Base-by-base conservation (phyloP, 371 early-diverging fungal genomes). In the Choanephora cucurbitarum region DNA sequence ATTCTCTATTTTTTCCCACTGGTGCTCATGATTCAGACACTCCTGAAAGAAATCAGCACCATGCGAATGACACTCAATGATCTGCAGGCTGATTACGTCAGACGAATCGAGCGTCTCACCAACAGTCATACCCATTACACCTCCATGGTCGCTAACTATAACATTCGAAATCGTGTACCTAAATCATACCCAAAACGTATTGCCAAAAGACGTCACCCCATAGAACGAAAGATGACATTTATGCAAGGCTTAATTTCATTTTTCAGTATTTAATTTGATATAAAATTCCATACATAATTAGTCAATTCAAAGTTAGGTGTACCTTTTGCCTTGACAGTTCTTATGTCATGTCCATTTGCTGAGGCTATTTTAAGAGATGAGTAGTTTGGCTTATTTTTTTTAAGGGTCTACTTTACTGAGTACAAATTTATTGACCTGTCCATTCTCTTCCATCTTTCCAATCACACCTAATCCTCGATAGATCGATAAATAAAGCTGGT, bases 21-120 rank as follows among this genome's bases (percentile, higher is more conserved):
- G 5, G 76, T 85, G 0, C 57, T 63, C 31, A 62, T 78, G 4
- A 71, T 86, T 6, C 86, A 86, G 62, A 70, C 70, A n/a, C 66
- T 86, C 58, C 68, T 91, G 44, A 66, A 69, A 9, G 88, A 88
- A 57, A 75, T 87, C 44, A 77, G 75, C 34, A 63, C 70, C n/a
- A 62, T 80, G 48, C 71, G 82, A 24, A 74, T 77, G 52, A 85
- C 82, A 3, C 55, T 84, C 60, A 86, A 90, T 67, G 85, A 86
- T 50, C 63, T 86, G 18, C 81, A 84, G 52, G 72, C 85, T 33
- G 82, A 80, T 51, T 85, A 84, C 64, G 86, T 81, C 21, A 82
- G 74, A 18, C 76, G 84, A 34, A 75, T 89, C 14, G 75, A 80
- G 44, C 67, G 73, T 72, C 67, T 48, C 63, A 72, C 18, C 56